Percentiles rank a stretch among this genome's conserved stretches.
phyloP scores from a whole-genome alignment of 2,329 filamentous ascomycete species.

The Fusarium albosuccineum region DNA sequence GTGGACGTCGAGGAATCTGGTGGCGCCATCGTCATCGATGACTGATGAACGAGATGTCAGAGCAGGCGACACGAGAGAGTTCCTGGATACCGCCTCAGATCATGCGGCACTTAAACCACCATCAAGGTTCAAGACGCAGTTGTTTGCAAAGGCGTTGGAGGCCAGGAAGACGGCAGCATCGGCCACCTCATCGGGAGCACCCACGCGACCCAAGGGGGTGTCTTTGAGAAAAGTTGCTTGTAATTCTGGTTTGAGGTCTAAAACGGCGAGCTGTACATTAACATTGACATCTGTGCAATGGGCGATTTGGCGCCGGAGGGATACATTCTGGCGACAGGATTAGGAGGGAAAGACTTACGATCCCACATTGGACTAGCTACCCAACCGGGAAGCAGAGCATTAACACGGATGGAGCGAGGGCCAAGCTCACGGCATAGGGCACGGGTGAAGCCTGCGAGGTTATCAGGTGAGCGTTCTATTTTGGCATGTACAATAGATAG shows the following conservation, averaged over 20 bases:
- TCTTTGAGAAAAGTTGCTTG: constrained; percentile 56
- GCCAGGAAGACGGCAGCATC: constrained; percentile 84
- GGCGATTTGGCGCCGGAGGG: constrained; percentile 16
- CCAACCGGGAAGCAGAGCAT: constrained; percentile 86
- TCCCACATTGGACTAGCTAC: constrained; percentile 84
- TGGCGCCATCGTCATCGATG: constrained; percentile 76
- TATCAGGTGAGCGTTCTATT: constrained; percentile 34
- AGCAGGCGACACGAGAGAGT: constrained; percentile 23
- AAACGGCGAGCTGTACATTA: constrained; percentile 56
- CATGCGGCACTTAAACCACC: constrained; percentile 81
- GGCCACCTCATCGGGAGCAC: constrained; percentile 78
- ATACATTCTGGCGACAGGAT: constrained; percentile 18
- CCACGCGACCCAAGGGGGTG: constrained; percentile 77
- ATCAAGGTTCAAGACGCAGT: constrained; percentile 87
- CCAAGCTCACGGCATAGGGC: constrained; percentile 74
- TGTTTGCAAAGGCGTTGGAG: constrained; percentile 85
- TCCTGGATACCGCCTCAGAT: constrained; percentile 38
- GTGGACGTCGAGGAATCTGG: constrained; percentile 66
- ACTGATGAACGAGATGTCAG: constrained; percentile 53
- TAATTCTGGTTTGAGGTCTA: constrained; percentile 56
- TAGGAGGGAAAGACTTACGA: constrained; percentile 61
- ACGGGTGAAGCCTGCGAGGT: constrained; percentile 71
- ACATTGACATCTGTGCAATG: constrained; percentile 40
- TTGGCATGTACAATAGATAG: constrained; percentile 40
- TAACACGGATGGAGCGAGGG: constrained; percentile 75